phyloP scores from a whole-genome alignment of 1,284 basidiomycete genomes.

The Mycosarcoma mackinlayi region DNA sequence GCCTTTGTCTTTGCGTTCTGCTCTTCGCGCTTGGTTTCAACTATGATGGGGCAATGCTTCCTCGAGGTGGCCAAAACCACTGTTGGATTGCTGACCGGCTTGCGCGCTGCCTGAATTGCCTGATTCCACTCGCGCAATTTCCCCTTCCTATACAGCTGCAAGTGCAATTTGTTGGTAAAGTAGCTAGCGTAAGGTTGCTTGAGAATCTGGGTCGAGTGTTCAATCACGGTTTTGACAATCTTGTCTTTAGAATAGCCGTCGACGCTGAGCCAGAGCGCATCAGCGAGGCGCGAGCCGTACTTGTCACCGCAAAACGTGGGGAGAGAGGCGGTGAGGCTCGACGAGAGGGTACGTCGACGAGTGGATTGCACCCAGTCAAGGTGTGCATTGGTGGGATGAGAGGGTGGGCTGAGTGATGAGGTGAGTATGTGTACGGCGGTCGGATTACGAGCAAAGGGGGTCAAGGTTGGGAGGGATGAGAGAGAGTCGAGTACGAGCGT shows the following conservation, averaged over 20 bases:
- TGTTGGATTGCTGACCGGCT: background rate
- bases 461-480: slow-evolving; percentile 36
- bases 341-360: slow-evolving; percentile 41
- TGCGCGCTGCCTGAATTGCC: slow-evolving; percentile 11
- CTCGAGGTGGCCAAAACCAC: background rate
- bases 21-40: slow-evolving; percentile 19
- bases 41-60: slow-evolving; percentile 15
- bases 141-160: slow-evolving; percentile 57
- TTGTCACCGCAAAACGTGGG: slow-evolving; percentile 52
- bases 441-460: slow-evolving; percentile 37
- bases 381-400: background rate
- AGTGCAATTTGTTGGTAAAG: slow-evolving; percentile 59
- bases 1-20: slow-evolving; percentile 7
- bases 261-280: slow-evolving; percentile 53
- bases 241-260: slow-evolving; percentile 56
- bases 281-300: slow-evolving; percentile 64
- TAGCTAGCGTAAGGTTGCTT: slow-evolving; percentile 54
- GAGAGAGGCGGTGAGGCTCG: slow-evolving; percentile 31
- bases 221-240: slow-evolving; percentile 34
- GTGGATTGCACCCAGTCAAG: slow-evolving; percentile 15
- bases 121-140: slow-evolving; percentile 55
- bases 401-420: slow-evolving; percentile 26
- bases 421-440: slow-evolving; percentile 43
- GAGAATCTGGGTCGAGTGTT: slow-evolving; percentile 48
- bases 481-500: slow-evolving; percentile 47